Base-by-base conservation (phyloP, 2,329 filamentous ascomycete species). In the Aureobasidium pullulans region DNA sequence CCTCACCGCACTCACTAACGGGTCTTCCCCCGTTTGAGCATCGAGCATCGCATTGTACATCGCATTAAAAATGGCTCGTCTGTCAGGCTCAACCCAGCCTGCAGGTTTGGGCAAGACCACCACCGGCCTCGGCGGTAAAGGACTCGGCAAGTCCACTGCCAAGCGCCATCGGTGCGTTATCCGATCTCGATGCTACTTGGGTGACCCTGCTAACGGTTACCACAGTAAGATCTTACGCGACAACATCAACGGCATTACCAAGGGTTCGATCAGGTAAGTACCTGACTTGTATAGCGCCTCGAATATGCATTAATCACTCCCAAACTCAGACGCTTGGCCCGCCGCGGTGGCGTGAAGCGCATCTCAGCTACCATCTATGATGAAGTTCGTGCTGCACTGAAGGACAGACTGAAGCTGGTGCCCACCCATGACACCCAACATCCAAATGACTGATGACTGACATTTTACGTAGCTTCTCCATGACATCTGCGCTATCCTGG, bases 321-420 rank as follows among this genome's bases (percentile, higher is more conserved):
- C 3, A 4, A 23, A 16, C 6, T 29, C 15, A 60, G 91, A 71
- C 85, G 88, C 42, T 73, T 93, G 0, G 89, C 89, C 1, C 82
- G 89, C 6, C 84, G 89, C 6, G 89, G 88, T 1, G 89, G 89
- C 0, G 85, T 93, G 0, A 91, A 91, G 69, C 78, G 88, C 0
- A 90, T 92, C 8, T 86, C 84, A 0, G 80, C 69, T 0, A 64
- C 47, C 0, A 85, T 91, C 2, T 92, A 92, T 66, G 77, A 84
- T 0, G 85, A 88, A 0, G 70, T 79, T 0, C 76, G 89, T 0
- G 16, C 4, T 0, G 82, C 77, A 0, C 56, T 92, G 1, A 82
- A 78, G 23, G 62, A 83, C 65, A 75, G 78, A 0, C 71, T 92
- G 0, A 64, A 73, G 29, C 34, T 37, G 72, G 85, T 90, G 74